Percentiles rank a stretch among this genome's conserved stretches.
Evolutionary conservation across 352 stramenopile species (phyloP).

Genomic region (Lagenidium giganteum): DNA sequence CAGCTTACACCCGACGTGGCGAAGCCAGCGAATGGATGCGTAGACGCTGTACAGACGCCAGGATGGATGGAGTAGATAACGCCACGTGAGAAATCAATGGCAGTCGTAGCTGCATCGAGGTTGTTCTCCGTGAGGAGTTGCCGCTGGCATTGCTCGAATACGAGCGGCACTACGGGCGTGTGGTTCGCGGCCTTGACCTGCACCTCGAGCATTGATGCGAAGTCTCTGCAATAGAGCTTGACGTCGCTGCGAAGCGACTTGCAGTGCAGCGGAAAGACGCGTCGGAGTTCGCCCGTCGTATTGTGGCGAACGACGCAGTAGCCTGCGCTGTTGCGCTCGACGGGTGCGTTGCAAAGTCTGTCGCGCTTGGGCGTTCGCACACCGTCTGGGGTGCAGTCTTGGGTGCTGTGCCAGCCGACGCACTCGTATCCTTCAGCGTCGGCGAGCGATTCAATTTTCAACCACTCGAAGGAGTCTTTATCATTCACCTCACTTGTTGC

Average conservation of each 20-base stretch:
- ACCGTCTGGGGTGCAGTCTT: slow-evolving; percentile 34
- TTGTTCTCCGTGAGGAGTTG: no score
- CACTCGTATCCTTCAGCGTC: slow-evolving; percentile 45
- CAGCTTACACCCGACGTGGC: slow-evolving; percentile 3
- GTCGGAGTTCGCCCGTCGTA: slow-evolving; percentile 16
- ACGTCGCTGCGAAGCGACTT: slow-evolving; percentile 40
- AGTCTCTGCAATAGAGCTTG: slow-evolving; percentile 36
- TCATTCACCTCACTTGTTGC: no score
- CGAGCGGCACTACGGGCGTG: no score
- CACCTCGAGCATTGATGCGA: slow-evolving; percentile 11
- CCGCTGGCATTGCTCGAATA: no score
- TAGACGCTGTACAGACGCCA: slow-evolving; percentile 3
- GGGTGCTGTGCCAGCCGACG: slow-evolving; percentile 40
- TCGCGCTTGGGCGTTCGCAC: slow-evolving; percentile 22
- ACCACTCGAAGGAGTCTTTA: slow-evolving; percentile 1
- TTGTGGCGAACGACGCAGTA: slow-evolving; percentile 44
- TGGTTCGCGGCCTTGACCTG: slow-evolving; percentile 7
- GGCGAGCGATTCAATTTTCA: slow-evolving; percentile 4
- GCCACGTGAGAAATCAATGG: slow-evolving; percentile 16
- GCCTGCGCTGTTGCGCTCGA: slow-evolving; percentile 34
- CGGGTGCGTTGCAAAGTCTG: slow-evolving; percentile 26
- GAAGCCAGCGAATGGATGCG: slow-evolving; percentile 1
- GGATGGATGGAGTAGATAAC: slow-evolving; percentile 23
- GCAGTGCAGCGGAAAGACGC: slow-evolving; percentile 60
- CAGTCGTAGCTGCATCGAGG: no score